Base-by-base conservation (phyloP, 192 early-diverging fungal genomes). In the Phlyctochytrium bullatum region DNA sequence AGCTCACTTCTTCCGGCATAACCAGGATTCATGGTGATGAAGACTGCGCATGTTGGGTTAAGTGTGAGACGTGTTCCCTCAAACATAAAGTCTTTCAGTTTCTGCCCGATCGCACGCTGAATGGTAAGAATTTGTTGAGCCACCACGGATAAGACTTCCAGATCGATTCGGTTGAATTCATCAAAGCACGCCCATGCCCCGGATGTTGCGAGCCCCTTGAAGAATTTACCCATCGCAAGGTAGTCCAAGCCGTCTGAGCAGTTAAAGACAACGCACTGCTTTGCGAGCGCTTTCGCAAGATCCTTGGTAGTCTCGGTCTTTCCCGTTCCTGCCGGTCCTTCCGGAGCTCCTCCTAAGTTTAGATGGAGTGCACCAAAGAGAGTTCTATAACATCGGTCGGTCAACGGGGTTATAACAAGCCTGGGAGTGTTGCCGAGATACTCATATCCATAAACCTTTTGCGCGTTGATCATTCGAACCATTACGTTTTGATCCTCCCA, bases 161-260 rank as follows among this genome's bases (percentile, higher is more conserved):
- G 62, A 65, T 87, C 83, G 57, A 87, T 87, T 23, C 86, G 79
- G 59, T 87, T 87, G 67, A 87, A 87, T 62, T 87, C 86, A 59
- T 87, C 86, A 64, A 87, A 87, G 57, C 86, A 87, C 12, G 86
- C 83, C 86, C 86, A 87, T 4, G 86, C 86, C 4, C 86, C 86
- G 0, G 84, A 70, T 27, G 80, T 69, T 10, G 86, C 84, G 40
- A 87, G 63, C 2, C 86, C 86, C 69, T 85, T 87, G 67, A 87
- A 87, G 73, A 87, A 87, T 56, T 87, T 87, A 31, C 86, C 86
- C 86, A 87, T 87, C 0, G 86, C 86, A 2, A 87, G 58, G 66
- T 87, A 87, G 54, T 87, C 86, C 33, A 87, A 70, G n/a, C 86
- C 86, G 59, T 87, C 86, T 0, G 86, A 87, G 57, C 86, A 87